Evolutionary conservation across 2,329 filamentous ascomycete species (phyloP), one percentile per base, ranked within the genome.

Genomic region (Sphaerulina musiva): DNA sequence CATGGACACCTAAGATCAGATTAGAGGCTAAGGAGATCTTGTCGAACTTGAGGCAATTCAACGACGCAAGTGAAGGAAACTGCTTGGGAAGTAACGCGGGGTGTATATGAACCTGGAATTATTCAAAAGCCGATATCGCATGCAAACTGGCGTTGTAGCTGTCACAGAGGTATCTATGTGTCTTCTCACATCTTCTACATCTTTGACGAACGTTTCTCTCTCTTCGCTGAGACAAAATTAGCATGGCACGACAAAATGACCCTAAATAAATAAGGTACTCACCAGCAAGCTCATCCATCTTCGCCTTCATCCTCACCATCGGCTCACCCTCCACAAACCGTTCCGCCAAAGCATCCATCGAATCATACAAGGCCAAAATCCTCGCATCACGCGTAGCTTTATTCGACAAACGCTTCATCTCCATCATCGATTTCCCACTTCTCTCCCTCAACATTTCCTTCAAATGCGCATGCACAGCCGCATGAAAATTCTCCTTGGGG

Each of bases 281-380:
- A 64, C 63, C 62, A 11, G 55, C 58, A 41, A 65, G 51, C 50
- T 65, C 63, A 7, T 63, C 53, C 61, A 60, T 63, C 58, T 65
- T 65, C 20, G 63, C 63, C 51, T 54, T 59, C 63, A 65, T 65
- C 53, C 63, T 61, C 49, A 56, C 38, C 56, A 57, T 54, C 7
- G 63, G 63, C 57, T 65, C 63, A 3, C 63, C 63, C 23, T 63
- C 59, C n/a, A 65, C 63, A 47, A 65, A 65, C 49, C 57, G 56
- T 57, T 65, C 63, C 12, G 53, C 50, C 42, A 65, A 46, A 32
- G 63, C 63, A 44, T 65, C 48, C 55, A 50, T 57, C 11, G 56
- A 44, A 40, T 65, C 60, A 41, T 60, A 63, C 55, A 65, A 29
- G n/a, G 59, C 52, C 54, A 65, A 17, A 39, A 65, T 59, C 45